Base-by-base conservation (phyloP, 1,284 basidiomycete genomes). In the Cryptococcus sp. region DNA sequence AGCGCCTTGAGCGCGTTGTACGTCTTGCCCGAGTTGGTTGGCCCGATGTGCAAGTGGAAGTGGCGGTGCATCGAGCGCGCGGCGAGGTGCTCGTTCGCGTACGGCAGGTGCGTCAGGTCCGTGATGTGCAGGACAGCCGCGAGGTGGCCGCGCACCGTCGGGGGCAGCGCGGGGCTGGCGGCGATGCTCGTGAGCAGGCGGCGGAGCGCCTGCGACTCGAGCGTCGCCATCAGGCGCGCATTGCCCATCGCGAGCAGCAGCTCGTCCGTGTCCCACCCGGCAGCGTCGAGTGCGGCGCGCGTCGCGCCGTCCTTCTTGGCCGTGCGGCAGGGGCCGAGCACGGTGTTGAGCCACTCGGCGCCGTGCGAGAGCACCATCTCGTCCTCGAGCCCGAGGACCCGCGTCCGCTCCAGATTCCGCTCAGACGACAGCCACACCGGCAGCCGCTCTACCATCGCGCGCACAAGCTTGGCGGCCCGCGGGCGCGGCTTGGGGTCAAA, bases 21-120 rank as follows among this genome's bases (percentile, higher is more conserved):
- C 0, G 94, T 98, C 79, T 98, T 98, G 42, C 95, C 95, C 57
- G 89, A 92, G 78, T 98, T 98, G 36, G 95, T 98, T 0, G 95
- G 95, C 0, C 95, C 95, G 56, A 98, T 91, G 71, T 98, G 95
- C 79, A 98, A 86, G 74, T 95, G 89, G 63, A 98, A 81, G 67
- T 87, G 87, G 18, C 95, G 84, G 8, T 81, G 83, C 55, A 86
- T 67, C 2, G 79, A 65, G 6, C 83, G 75, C 0, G 83, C 81
- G 4, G 56, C 39, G 2, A 78, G 57, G 56, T 73, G 78, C 4
- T 65, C 62, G 23, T 73, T 66, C 4, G 42, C 43, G 51, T 63
- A 65, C 15, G 73, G 62, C 5, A 79, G 66, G 46, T 66, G 63
- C 1, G 76, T 66, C 11, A 77, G 54, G 61, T 81, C 79, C 35